These are phyloP conservation scores for Debaryomyces singareniensis DNA, from an alignment of 1,139 yeast species.

Conservation along the genomic window DNA sequence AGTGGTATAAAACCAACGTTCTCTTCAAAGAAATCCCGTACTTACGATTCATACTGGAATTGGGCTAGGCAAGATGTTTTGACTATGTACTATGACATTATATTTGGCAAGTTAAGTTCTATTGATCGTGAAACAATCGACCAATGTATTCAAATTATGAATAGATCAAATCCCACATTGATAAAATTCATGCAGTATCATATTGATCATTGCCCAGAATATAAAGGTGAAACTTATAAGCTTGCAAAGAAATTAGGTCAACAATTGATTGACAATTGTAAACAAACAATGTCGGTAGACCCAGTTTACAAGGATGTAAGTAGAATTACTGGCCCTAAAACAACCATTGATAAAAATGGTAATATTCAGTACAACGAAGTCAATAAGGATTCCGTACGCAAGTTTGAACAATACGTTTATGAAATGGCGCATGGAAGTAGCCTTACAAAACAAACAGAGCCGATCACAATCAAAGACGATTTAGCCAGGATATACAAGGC, in stretches of 20 bases:
- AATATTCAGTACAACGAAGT: slow-evolving; percentile 77
- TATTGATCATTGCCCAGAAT: slow-evolving; percentile 84
- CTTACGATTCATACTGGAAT: slow-evolving; percentile 97
- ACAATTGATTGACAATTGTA: slow-evolving; percentile 92
- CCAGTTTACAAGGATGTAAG: slow-evolving; percentile 96
- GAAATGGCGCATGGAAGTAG: slow-evolving; percentile 97
- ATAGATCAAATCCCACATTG: slow-evolving; percentile 89
- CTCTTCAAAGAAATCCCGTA: slow-evolving; percentile 89
- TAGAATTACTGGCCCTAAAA: slow-evolving; percentile 92
- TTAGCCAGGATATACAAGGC: slow-evolving; percentile 80
- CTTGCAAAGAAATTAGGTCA: slow-evolving; percentile 87
- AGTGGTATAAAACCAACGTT: slow-evolving; percentile 87
- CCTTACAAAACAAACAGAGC: slow-evolving; percentile 53
- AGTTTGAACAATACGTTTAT: slow-evolving; percentile 89
- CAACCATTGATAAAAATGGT: slow-evolving; percentile 84
- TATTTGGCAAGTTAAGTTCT: slow-evolving; percentile 84
- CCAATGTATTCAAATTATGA: slow-evolving; percentile 96
- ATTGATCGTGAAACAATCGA: slow-evolving; percentile 94
- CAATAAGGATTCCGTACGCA: slow-evolving; percentile 86
- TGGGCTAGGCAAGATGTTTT: slow-evolving; percentile 99
- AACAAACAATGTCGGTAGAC: slow-evolving; percentile 69
- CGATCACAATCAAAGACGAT: slow-evolving; percentile 80
- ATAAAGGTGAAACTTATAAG: slow-evolving; percentile 83
- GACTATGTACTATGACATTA: slow-evolving; percentile 90
- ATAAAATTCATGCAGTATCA: slow-evolving; percentile 97